Evolutionary conservation across 2,329 filamentous ascomycete genomes (phyloP).

Genomic region (Neocucurbitaria cava): DNA sequence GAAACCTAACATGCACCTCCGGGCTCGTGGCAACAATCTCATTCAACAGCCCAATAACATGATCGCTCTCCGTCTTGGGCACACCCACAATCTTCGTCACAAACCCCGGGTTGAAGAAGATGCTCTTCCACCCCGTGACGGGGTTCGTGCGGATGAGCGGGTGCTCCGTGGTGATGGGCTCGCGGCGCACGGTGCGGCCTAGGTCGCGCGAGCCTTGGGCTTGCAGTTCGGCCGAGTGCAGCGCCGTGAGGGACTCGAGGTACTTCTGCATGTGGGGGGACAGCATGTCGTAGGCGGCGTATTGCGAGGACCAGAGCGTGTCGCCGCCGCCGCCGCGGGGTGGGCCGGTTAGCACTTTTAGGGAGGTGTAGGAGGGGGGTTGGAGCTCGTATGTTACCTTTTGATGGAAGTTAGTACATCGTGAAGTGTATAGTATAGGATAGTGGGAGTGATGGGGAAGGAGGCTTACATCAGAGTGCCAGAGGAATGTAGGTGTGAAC

Average conservation of each 20-base stretch:
- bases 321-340: slow-evolving; percentile 63
- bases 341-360: slow-evolving; percentile 62
- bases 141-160: slow-evolving; percentile 66
- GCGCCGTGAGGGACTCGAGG: slow-evolving; percentile 63
- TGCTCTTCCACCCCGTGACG: slow-evolving; percentile 67
- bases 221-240: slow-evolving; percentile 63
- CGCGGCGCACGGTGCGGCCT: slow-evolving; percentile 60
- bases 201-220: slow-evolving; percentile 58
- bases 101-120: slow-evolving; percentile 67
- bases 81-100: slow-evolving; percentile 65
- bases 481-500: slow-evolving; percentile 63
- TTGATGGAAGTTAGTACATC: slow-evolving; percentile 15
- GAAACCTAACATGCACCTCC: slow-evolving; percentile 72
- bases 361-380: slow-evolving; percentile 63
- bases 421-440: background rate
- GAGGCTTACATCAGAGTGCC: slow-evolving; percentile 63
- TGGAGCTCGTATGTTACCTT: slow-evolving; percentile 65
- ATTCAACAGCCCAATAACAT: slow-evolving; percentile 60
- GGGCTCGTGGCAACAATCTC: slow-evolving; percentile 65
- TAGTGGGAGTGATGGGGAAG: slow-evolving; percentile 8
- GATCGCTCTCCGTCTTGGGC: slow-evolving; percentile 62
- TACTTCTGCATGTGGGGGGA: slow-evolving; percentile 65
- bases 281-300: slow-evolving; percentile 65
- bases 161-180: slow-evolving; percentile 62
- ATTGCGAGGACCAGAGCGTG: slow-evolving; percentile 65